Conservation (phyloP, 805 yeast species). For the Suhomyces emberorum region DNA sequence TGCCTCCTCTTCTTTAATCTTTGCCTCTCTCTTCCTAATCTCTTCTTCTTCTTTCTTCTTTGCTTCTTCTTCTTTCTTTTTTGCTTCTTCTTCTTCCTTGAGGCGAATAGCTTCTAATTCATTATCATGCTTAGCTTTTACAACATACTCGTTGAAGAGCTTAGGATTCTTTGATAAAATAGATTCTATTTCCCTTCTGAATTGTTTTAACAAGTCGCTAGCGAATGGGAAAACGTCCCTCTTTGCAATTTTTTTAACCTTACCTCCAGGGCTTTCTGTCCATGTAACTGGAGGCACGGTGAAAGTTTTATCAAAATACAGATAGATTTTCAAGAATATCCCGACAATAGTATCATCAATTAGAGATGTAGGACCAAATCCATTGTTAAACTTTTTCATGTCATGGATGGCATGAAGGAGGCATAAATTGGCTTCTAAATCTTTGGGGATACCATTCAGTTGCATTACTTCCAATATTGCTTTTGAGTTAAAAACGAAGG, state of each 20-base stretch:
- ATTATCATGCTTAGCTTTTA: not conserved
- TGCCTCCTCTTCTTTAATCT: not conserved
- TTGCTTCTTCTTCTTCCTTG: not conserved
- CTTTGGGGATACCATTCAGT: conserved; percentile 31
- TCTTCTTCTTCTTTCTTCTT: not conserved
- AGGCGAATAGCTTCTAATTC: not conserved
- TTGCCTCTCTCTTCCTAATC: not conserved
- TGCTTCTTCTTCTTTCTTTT: not conserved
- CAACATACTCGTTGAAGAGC: conserved; percentile 23
- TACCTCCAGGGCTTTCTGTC: conserved; percentile 27
- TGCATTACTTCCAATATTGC: conserved; percentile 22
- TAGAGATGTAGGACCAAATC: conserved; percentile 72
- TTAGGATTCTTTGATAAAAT: conserved; percentile 29
- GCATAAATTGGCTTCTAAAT: conserved; percentile 38
- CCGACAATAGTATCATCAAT: conserved; percentile 72
- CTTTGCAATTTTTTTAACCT: conserved; percentile 37
- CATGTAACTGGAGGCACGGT: not conserved
- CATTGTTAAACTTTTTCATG: conserved; percentile 69
- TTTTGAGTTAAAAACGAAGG: conserved; percentile 41
- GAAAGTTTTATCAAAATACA: conserved; percentile 13
- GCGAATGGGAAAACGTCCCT: conserved; percentile 41
- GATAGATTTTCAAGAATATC: conserved; percentile 51
- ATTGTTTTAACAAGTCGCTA: conserved; percentile 29
- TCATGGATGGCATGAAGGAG: conserved; percentile 53
- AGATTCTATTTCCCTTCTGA: conserved; percentile 29